These are phyloP conservation scores for Hypomyces perniciosus DNA, from an alignment of 2,329 filamentous ascomycete genomes.

Conservation along the genomic window DNA sequence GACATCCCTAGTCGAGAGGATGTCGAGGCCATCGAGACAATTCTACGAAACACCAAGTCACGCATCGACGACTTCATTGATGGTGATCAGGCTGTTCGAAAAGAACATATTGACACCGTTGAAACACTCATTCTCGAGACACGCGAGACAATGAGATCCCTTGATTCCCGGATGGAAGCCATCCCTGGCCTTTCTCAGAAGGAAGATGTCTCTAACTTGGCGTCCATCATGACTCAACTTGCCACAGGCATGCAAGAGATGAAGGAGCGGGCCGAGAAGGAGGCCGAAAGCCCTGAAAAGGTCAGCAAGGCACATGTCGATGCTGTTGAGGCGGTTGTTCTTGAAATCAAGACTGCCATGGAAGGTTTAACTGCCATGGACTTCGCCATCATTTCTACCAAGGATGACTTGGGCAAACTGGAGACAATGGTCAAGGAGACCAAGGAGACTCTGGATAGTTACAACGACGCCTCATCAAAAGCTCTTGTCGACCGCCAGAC, in stretches of 20 bases:
- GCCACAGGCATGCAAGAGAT: slow-evolving; percentile 70
- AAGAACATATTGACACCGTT: slow-evolving; percentile 59
- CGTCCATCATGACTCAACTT: slow-evolving; percentile 73
- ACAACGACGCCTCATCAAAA: slow-evolving; percentile 69
- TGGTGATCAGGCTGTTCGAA: slow-evolving; percentile 62
- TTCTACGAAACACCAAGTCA: slow-evolving; percentile 83
- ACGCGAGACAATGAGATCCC: slow-evolving; percentile 62
- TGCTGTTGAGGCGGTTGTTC: slow-evolving; percentile 70
- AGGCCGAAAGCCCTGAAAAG: slow-evolving; percentile 53
- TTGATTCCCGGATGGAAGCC: slow-evolving; percentile 49
- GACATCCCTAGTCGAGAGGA: slow-evolving; percentile 61
- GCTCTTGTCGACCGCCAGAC: slow-evolving; percentile 78
- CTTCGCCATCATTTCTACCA: slow-evolving; percentile 63
- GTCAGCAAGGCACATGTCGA: slow-evolving; percentile 79
- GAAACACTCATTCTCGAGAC: slow-evolving; percentile 65
- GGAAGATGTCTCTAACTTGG: slow-evolving; percentile 70
- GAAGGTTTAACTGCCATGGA: slow-evolving; percentile 68
- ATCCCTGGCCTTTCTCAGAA: slow-evolving; percentile 54
- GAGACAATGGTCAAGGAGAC: slow-evolving; percentile 64
- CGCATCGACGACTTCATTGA: slow-evolving; percentile 77
- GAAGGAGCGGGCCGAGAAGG: slow-evolving; percentile 50
- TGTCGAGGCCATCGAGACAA: slow-evolving; percentile 82
- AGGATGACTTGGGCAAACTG: slow-evolving; percentile 63
- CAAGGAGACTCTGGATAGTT: slow-evolving; percentile 59
- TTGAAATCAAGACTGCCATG: slow-evolving; percentile 77